A percentile compares a stretch with the other conserved stretches of the same genome.
phyloP scores from a whole-genome alignment of 2,329 filamentous ascomycete species.

The Verticillium tricorpus region DNA sequence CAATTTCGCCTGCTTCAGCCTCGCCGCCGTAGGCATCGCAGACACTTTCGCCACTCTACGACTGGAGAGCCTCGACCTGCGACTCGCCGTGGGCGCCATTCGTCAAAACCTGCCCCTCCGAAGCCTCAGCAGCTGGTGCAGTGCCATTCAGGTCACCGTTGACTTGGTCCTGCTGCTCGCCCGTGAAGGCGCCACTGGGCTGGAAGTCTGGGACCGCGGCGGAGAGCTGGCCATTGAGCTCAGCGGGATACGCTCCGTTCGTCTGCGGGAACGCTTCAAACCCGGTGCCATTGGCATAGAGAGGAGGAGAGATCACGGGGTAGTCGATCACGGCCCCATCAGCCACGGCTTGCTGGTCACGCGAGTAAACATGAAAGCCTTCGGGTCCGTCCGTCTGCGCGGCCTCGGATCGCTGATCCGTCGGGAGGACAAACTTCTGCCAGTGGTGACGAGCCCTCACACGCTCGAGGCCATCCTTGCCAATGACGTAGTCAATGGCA shows the following conservation, averaged over 20 bases:
- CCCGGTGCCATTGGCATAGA: conserved; percentile 21
- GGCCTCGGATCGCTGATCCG: conserved; percentile 65
- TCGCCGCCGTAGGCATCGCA: conserved; percentile 6
- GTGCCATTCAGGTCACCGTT: conserved; percentile 14
- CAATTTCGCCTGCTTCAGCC: not conserved
- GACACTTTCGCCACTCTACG: conserved; percentile 13
- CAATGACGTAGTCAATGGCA: conserved; percentile 68
- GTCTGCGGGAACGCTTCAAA: conserved; percentile 13
- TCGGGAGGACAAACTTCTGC: conserved; percentile 72
- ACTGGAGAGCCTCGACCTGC: conserved; percentile 11
- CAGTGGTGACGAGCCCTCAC: conserved; percentile 72
- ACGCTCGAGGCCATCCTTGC: conserved; percentile 73
- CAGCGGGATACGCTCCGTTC: conserved; percentile 27
- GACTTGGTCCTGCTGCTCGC: not conserved
- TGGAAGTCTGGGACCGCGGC: conserved; percentile 61
- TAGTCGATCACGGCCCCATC: conserved; percentile 26
- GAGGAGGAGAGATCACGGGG: conserved; percentile 20
- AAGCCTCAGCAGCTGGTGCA: not conserved
- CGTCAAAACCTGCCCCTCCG: conserved; percentile 4
- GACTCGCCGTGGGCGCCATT: conserved; percentile 23
- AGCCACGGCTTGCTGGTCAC: conserved; percentile 19
- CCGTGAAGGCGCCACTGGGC: conserved; percentile 23
- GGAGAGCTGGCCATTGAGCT: conserved; percentile 45
- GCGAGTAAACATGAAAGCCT: conserved; percentile 25
- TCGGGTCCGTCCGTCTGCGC: conserved; percentile 68